phyloP scores from a whole-genome alignment of 2,329 filamentous ascomycete genomes.

The Fusarium succisae region DNA sequence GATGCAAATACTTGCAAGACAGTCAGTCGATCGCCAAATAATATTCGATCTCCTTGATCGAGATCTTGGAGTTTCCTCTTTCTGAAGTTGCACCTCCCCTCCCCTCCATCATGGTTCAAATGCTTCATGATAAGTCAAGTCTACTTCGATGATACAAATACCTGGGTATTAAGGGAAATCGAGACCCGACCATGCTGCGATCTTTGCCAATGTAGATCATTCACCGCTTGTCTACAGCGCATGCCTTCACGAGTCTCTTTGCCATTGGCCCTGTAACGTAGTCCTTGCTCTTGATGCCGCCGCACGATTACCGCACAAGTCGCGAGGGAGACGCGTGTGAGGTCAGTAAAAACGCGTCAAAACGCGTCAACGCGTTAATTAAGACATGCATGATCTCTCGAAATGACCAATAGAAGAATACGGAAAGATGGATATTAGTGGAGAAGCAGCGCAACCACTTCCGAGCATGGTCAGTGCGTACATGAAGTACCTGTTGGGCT shows the following conservation, averaged over 20 bases:
- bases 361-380: constrained; percentile 31
- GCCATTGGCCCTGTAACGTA: constrained; percentile 16
- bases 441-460: constrained; percentile 39
- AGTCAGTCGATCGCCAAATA: not conserved
- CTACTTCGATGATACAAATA: not conserved
- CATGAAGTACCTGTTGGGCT: constrained; percentile 28
- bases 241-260: not conserved
- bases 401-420: constrained; percentile 26
- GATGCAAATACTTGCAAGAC: not conserved
- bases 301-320: constrained; percentile 20
- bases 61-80: not conserved
- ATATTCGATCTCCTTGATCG: not conserved
- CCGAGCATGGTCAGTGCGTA: constrained; percentile 37
- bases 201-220: not conserved
- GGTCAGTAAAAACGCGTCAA: constrained; percentile 17
- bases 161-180: not conserved
- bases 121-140: not conserved
- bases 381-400: constrained; percentile 1
- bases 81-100: not conserved
- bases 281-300: constrained; percentile 9
- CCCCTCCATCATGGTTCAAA: not conserved
- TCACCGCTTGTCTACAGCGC: constrained; percentile 11
- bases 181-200: not conserved
- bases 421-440: constrained; percentile 8
- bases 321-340: constrained; percentile 26